Evolutionary conservation across 768 basidiomycete genomes (phyloP).

Genomic region (Leccinum rimulosum): DNA sequence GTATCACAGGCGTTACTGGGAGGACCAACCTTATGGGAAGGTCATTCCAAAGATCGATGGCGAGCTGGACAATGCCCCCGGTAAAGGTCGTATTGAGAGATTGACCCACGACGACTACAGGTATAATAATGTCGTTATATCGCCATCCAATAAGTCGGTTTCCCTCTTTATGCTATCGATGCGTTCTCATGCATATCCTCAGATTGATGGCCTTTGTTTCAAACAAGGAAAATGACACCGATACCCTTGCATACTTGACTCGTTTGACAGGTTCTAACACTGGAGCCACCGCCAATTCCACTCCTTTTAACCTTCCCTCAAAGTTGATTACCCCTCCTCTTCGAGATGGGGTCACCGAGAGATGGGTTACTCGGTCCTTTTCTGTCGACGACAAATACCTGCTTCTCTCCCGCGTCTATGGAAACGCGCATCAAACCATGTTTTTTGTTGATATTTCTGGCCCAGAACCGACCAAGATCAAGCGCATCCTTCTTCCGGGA

Average conservation of each 20-base stretch:
- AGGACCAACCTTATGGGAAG: constrained; percentile 28
- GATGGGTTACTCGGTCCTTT: constrained; percentile 32
- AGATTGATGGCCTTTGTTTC: constrained; percentile 40
- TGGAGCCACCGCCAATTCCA: constrained; percentile 26
- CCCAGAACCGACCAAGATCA: constrained; percentile 19
- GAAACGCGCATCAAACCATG: constrained; percentile 28
- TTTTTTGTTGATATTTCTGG: constrained; percentile 37
- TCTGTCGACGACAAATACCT: constrained; percentile 40
- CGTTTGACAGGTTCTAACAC: constrained; percentile 32
- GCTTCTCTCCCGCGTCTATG: constrained; percentile 29
- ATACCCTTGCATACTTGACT: constrained; percentile 38
- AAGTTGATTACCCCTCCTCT: constrained; percentile 33
- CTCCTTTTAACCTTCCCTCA: constrained; percentile 33
- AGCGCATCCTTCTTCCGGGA: constrained; percentile 35
- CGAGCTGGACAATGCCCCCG: constrained; percentile 39
- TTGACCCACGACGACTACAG: constrained; percentile 39
- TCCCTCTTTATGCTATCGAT: not conserved
- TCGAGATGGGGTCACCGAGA: constrained; percentile 31
- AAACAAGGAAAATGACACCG: constrained; percentile 40
- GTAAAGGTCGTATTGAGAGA: constrained; percentile 40
- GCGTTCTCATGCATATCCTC: constrained; percentile 3
- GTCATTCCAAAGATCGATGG: constrained; percentile 35
- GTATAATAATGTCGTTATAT: constrained; percentile 30
- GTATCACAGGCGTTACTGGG: constrained; percentile 41
- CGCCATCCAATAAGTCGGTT: constrained; percentile 37